phyloP scores from a whole-genome alignment of 179 eudicot genomes.

The Pouteria campechiana region DNA sequence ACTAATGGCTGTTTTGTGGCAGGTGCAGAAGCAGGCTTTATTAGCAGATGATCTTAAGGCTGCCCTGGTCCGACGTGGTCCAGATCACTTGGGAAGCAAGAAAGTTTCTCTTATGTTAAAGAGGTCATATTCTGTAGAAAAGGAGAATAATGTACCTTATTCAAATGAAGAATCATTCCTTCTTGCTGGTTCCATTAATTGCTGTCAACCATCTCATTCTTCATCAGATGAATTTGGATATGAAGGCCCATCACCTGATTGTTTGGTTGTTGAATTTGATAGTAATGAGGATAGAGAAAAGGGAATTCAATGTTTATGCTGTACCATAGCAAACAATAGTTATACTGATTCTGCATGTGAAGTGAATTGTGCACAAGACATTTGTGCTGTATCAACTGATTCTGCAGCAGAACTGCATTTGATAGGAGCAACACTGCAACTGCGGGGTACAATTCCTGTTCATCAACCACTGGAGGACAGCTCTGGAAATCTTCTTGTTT shows the following conservation, averaged over 20 bases:
- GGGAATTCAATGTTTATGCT: no score
- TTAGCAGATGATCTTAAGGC: constrained; percentile 47
- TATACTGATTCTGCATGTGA: constrained; percentile 10
- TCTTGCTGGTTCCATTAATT: no score
- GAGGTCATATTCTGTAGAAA: constrained; percentile 4
- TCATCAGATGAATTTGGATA: not conserved
- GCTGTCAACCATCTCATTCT: no score
- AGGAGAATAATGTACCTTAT: constrained; percentile 9
- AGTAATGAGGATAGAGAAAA: no score
- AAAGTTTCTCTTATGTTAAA: constrained; percentile 24
- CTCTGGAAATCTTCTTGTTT: constrained; percentile 65
- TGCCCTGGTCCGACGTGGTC: constrained; percentile 71
- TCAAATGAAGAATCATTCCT: constrained; percentile 12
- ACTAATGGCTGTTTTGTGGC: constrained; percentile 3
- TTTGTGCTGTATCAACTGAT: constrained; percentile 8
- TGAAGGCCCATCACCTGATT: not conserved
- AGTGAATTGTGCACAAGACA: not conserved
- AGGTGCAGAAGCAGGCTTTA: constrained; percentile 16
- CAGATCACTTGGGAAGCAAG: constrained; percentile 67
- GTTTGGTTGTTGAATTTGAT: no score
- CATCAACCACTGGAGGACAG: constrained; percentile 66
- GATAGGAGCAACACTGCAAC: constrained; percentile 75
- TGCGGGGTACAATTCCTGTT: constrained; percentile 61
- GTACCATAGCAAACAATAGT: no score
- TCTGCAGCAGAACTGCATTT: constrained; percentile 38